A percentile compares a stretch with the other conserved stretches of the same genome.
phyloP scores from a whole-genome alignment of 75 land plant species.

The Isoetes taiwanensis region DNA sequence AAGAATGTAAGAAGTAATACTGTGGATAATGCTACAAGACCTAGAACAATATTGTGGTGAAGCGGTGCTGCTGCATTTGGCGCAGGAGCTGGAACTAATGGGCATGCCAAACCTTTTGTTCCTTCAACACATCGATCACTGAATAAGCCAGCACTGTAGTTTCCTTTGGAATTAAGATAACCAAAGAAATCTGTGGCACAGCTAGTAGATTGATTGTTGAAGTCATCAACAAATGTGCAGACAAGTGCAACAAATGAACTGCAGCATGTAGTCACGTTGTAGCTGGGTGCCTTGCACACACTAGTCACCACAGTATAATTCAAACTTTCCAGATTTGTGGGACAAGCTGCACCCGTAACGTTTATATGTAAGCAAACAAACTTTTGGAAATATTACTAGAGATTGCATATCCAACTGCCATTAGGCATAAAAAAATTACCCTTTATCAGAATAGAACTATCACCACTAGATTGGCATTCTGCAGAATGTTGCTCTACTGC shows the following conservation, averaged over 20 bases:
- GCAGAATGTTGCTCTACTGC: no score
- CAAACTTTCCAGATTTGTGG: slow-evolving; percentile 29
- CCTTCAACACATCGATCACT: slow-evolving; percentile 30
- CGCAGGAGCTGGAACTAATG: slow-evolving; percentile 5
- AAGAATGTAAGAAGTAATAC: no score
- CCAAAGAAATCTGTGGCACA: slow-evolving; percentile 45
- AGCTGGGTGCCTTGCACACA: slow-evolving; percentile 42
- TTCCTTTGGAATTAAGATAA: slow-evolving; percentile 46
- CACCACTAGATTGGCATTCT: no score
- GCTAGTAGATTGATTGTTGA: slow-evolving; percentile 34
- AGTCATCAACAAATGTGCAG: slow-evolving; percentile 28
- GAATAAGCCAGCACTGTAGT: slow-evolving; percentile 51
- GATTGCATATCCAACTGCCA: no score
- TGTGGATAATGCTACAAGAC: no score
- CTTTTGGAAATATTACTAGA: no score
- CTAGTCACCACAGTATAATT: slow-evolving; percentile 59
- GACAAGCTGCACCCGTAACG: slow-evolving; percentile 44
- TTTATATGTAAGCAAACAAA: no score
- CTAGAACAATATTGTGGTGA: no score
- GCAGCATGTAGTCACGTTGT: slow-evolving; percentile 26
- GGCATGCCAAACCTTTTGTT: slow-evolving; percentile 32
- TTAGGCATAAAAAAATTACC: no score
- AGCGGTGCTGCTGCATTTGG: slow-evolving; percentile 9
- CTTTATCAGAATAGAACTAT: no score
- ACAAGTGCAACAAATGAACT: slow-evolving; percentile 35